Percentiles rank a stretch among this genome's conserved stretches.
These are phyloP conservation scores for Helicocarpus griseus DNA, from an alignment of 2,329 filamentous ascomycete genomes.

Conservation along the genomic window DNA sequence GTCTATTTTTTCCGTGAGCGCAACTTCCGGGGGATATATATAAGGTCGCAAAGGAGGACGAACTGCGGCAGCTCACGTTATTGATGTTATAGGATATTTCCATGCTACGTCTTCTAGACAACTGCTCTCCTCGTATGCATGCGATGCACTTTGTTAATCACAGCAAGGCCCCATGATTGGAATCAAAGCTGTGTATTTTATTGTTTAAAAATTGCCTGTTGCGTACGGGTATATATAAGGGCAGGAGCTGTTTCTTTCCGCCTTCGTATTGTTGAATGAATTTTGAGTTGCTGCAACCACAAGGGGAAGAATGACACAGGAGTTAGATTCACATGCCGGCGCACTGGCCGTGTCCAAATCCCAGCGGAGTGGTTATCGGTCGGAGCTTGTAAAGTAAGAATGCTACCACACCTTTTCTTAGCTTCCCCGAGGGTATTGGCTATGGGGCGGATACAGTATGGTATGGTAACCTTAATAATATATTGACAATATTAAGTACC, in stretches of 20 bases:
- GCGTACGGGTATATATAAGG: too few relatives aligned
- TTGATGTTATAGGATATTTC: too few relatives aligned
- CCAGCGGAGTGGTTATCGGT: conserved; percentile 1
- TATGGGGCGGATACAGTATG: neutral
- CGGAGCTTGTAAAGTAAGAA: conserved; percentile 2
- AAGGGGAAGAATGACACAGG: neutral
- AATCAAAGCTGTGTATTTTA: neutral
- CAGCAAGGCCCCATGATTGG: neutral
- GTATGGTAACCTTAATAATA: neutral
- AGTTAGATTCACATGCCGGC: neutral
- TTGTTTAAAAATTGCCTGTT: too few relatives aligned
- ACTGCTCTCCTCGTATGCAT: neutral
- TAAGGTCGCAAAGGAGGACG: neutral
- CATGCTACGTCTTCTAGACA: neutral
- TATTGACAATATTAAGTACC: too few relatives aligned
- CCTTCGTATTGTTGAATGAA: neutral
- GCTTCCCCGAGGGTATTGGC: neutral
- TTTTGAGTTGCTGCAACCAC: neutral
- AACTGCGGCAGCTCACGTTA: neutral
- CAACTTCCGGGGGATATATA: too few relatives aligned
- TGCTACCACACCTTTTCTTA: neutral
- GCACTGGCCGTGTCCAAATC: neutral
- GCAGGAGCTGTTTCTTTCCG: too few relatives aligned
- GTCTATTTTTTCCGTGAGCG: too few relatives aligned
- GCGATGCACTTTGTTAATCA: neutral